Evolutionary conservation across 164 flowering plant species (phyloP).

Genomic region (Paratinospora sagittata): DNA sequence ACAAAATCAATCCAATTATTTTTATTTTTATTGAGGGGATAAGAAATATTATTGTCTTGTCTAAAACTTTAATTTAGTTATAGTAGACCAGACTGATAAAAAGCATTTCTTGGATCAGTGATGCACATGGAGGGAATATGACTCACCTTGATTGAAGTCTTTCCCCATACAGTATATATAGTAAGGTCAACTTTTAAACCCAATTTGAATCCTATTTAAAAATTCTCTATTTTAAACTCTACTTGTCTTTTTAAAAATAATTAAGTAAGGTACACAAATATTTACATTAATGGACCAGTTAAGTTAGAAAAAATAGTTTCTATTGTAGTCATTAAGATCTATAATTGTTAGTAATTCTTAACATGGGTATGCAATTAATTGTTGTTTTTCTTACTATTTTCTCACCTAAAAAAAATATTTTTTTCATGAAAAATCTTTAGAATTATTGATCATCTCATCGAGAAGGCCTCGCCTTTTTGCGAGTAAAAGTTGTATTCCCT

Average conservation of each 20-base stretch:
- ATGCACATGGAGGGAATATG: slow-evolving; percentile 9
- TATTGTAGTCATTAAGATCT: neutral
- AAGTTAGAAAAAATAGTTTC: neutral
- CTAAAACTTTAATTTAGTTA: neutral
- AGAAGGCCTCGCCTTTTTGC: too few species aligned
- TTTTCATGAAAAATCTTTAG: too few species aligned
- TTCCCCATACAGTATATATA: neutral
- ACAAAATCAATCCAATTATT: too few species aligned
- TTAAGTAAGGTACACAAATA: neutral
- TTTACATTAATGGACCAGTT: neutral
- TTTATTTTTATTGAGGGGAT: neutral
- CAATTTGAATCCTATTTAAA: neutral
- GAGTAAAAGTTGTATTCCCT: too few species aligned
- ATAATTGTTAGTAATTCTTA: too few species aligned
- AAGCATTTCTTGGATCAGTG: neutral
- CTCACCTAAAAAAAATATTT: too few species aligned
- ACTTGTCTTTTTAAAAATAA: neutral
- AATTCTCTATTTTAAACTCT: neutral
- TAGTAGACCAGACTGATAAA: neutral
- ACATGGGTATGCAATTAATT: too few species aligned
- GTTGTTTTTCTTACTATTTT: too few species aligned
- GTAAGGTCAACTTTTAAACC: neutral
- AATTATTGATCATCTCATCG: too few species aligned
- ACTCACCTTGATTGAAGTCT: neutral
- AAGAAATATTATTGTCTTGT: neutral